Conservation (phyloP, 2,329 filamentous ascomycete genomes). For the Coccinonectria pachysandricola region DNA sequence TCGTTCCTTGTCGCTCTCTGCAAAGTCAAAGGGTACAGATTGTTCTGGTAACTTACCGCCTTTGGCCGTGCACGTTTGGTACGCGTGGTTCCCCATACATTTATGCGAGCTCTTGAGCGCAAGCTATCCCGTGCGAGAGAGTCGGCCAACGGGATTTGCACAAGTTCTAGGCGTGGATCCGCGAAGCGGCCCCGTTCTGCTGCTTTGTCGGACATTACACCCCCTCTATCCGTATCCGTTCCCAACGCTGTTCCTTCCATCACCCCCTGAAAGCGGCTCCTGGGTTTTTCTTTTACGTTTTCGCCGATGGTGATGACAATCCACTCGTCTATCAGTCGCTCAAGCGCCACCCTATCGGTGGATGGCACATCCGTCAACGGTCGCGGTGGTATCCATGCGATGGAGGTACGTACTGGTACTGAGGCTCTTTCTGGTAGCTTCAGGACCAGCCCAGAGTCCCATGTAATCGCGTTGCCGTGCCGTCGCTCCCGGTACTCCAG, state of each 20-base stretch:
- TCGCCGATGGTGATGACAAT: slow-evolving; percentile 11
- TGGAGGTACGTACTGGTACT: slow-evolving; percentile 10
- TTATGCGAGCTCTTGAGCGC: no score
- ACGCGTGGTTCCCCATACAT: no score
- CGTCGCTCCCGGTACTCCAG: slow-evolving; percentile 17
- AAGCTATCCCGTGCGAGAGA: no score
- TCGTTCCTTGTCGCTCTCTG: no score
- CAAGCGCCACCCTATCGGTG: no score
- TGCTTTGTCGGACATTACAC: slow-evolving; percentile 18
- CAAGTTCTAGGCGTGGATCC: slow-evolving; percentile 8
- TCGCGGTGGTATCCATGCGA: slow-evolving; percentile 7
- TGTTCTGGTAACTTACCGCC: no score
- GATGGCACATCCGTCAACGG: slow-evolving; percentile 5
- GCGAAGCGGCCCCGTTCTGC: slow-evolving; percentile 4
- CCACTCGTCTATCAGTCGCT: slow-evolving; percentile 17
- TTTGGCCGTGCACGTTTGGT: slow-evolving; percentile 15
- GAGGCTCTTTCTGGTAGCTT: slow-evolving; percentile 11
- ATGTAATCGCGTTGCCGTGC: slow-evolving; percentile 18
- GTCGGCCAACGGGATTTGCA: slow-evolving; percentile 7
- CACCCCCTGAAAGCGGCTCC: slow-evolving; percentile 13
- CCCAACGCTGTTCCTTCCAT: slow-evolving; percentile 6
- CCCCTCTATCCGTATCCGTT: slow-evolving; percentile 7
- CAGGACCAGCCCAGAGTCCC: slow-evolving; percentile 5
- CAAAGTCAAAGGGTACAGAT: no score
- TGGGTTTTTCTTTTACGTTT: slow-evolving; percentile 20